A percentile compares a stretch with the other conserved stretches of the same genome.
phyloP scores from a whole-genome alignment of 495 filamentous ascomycete genomes.

The Hypomontagnella monticulosa region DNA sequence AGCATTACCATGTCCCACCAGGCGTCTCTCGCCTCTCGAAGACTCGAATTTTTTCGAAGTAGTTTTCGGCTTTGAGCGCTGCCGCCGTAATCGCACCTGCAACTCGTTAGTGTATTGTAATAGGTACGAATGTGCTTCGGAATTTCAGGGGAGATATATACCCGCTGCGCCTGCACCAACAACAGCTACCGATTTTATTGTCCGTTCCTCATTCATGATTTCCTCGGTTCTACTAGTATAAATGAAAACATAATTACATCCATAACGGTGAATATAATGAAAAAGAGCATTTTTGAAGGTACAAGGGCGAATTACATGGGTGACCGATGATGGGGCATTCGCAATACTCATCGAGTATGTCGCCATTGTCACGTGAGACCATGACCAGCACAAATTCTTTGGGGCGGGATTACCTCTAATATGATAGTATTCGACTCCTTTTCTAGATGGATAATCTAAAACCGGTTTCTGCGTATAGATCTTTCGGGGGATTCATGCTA shows the following conservation, averaged over 20 bases:
- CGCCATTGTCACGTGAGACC: constrained; percentile 38
- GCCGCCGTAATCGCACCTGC: constrained; percentile 57
- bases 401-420: not conserved
- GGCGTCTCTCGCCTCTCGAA: constrained; percentile 58
- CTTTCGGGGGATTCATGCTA: no score
- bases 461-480: no score
- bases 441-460: no score
- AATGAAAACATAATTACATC: not conserved
- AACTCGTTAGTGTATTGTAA: not conserved
- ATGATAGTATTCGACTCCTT: not conserved
- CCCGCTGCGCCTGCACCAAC: constrained; percentile 63
- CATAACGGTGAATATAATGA: not conserved
- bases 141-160: constrained; percentile 38
- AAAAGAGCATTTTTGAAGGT: constrained; percentile 8
- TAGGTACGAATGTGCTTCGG: not conserved
- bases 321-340: constrained; percentile 14
- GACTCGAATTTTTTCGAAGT: constrained; percentile 59
- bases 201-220: constrained; percentile 36
- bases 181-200: constrained; percentile 60
- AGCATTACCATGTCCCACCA: constrained; percentile 60
- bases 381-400: not conserved
- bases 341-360: constrained; percentile 29
- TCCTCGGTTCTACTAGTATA: not conserved
- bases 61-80: constrained; percentile 58
- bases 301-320: not conserved